phyloP scores from a whole-genome alignment of 2,329 filamentous ascomycete species.

The Colletotrichum abscissum region DNA sequence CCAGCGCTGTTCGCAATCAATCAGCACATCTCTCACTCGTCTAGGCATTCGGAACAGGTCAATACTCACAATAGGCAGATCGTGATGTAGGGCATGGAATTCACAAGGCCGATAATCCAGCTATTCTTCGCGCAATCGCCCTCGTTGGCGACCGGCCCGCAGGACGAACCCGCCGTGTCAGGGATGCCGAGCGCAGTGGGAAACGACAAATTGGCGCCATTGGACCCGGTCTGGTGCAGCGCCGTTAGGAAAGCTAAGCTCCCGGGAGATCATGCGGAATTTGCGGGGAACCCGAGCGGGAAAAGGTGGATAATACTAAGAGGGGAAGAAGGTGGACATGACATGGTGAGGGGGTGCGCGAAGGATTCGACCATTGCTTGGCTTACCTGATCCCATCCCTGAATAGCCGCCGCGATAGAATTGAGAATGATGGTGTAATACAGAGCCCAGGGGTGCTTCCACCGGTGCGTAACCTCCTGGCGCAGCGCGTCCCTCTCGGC shows the following conservation, averaged over 20 bases:
- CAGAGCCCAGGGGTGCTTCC: constrained; percentile 59
- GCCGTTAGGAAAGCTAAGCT: not conserved
- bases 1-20: constrained; percentile 54
- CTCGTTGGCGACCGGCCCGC: constrained; percentile 46
- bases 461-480: constrained; percentile 59
- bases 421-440: constrained; percentile 63
- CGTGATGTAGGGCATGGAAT: constrained; percentile 58
- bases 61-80: constrained; percentile 53
- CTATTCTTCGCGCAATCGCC: constrained; percentile 57
- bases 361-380: too few relatives aligned
- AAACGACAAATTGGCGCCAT: constrained; percentile 61
- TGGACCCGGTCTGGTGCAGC: constrained; percentile 51
- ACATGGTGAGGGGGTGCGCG: too few relatives aligned
- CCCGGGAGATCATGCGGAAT: not conserved
- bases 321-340: not conserved
- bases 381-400: constrained; percentile 55
- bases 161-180: constrained; percentile 42
- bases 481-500: constrained; percentile 53
- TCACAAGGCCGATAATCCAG: constrained; percentile 72
- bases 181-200: constrained; percentile 56
- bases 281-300: not conserved
- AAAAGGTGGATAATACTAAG: not conserved
- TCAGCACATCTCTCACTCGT: not conserved
- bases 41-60: not conserved
- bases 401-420: constrained; percentile 65